Evolutionary conservation across 176 grass and related monocot genomes (phyloP), one percentile per base, ranked within the genome.

Genomic region (Paspalum vaginatum): DNA sequence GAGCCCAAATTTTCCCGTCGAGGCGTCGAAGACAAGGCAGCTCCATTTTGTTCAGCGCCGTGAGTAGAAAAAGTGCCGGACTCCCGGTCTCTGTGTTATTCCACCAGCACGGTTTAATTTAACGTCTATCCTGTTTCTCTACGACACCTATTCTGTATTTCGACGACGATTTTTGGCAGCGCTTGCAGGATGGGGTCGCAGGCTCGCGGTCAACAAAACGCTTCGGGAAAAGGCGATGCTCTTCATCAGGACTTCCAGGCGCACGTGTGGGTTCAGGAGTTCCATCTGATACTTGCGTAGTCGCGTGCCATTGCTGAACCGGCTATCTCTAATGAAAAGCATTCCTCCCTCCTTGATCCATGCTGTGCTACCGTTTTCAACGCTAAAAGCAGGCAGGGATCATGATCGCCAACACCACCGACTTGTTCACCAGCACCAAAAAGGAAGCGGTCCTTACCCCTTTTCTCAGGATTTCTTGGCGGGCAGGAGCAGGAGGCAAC

Each of bases 61-160:
- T 27, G 58, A 14, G n/a, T 43, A 65, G 21, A n/a, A 75, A 66
- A 10, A 4, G 0, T 40, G 13, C 5, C 20, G 4, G 17, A n/a
- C 6, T 41, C 22, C 47, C 45, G 52, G 73, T 78, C 26, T 26
- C 14, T 22, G 11, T 18, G 25, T 17, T 72, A 26, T 17, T 72
- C 40, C 9, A 57, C 20, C 50, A 74, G 69, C 69, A 59, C 40
- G 41, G 20, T 74, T 48, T n/a, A n/a, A n/a, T n/a, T 79, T 22
- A 21, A 39, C 58, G 57, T 72, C 72, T 38, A 26, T 78, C 74
- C 52, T 44, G 48, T 46, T 46, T 75, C 38, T 53, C 7, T 22
- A 18, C 12, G 38, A 26, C 15, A 6, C 7, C 7, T 44, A 12
- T 5, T 54, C 13, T 24, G 64, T 58, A 52, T 63, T 54, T 65